phyloP scores from a whole-genome alignment of 257 asterid genomes.

The Forsythia viridissima region DNA sequence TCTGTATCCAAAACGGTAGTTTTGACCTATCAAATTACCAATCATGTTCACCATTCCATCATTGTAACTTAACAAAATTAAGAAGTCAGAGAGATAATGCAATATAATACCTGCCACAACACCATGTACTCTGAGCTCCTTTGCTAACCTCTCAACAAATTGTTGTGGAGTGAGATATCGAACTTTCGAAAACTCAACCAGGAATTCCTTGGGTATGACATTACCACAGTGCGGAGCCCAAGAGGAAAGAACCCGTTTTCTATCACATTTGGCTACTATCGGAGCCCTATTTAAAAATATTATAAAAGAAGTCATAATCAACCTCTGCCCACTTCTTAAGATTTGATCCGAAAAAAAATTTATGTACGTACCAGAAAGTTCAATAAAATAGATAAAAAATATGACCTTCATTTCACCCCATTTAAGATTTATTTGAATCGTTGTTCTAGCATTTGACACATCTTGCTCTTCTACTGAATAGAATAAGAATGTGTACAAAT shows the following conservation, averaged over 20 bases:
- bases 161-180: constrained; percentile 74
- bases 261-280: constrained; percentile 84
- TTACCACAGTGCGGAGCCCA: constrained; percentile 78
- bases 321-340: constrained; percentile 13
- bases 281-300: constrained; percentile 60
- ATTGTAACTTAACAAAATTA: constrained; percentile 7
- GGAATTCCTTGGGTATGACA: constrained; percentile 63
- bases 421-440: background rate
- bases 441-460: background rate
- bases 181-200: constrained; percentile 80
- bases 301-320: constrained; percentile 14
- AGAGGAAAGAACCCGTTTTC: constrained; percentile 78
- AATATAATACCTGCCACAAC: constrained; percentile 80
- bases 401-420: background rate
- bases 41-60: constrained; percentile 1
- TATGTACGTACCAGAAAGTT: background rate
- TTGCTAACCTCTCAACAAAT: constrained; percentile 76
- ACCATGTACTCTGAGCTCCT: constrained; percentile 82
- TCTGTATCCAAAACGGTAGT: constrained; percentile 88
- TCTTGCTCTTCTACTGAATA: background rate
- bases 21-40: constrained; percentile 57
- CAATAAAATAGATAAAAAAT: background rate
- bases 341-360: background rate
- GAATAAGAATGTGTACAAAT: background rate
- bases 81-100: constrained; percentile 8